These are phyloP conservation scores for Aspergillus baeticus DNA, from an alignment of 495 filamentous ascomycete species.

Conservation along the genomic window DNA sequence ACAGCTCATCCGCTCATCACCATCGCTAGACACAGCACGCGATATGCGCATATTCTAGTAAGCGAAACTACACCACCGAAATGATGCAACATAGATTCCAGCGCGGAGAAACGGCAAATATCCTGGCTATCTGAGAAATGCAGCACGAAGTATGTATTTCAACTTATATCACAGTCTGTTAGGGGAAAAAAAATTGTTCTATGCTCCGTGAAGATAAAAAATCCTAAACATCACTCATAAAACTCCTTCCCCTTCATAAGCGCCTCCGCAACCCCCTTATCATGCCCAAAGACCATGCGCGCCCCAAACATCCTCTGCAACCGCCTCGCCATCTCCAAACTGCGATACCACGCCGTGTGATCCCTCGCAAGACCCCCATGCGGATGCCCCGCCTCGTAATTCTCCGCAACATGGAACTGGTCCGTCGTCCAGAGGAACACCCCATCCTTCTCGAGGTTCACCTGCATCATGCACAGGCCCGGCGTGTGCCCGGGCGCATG, in stretches of 20 bases:
- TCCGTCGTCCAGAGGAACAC: conserved; percentile 46
- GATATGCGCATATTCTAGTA: too few relatives aligned
- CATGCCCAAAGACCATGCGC: conserved; percentile 42
- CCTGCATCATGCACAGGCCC: conserved; percentile 37
- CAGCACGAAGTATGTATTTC: too few relatives aligned
- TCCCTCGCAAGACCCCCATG: conserved; percentile 46
- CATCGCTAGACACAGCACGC: too few relatives aligned
- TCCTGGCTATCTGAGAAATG: too few relatives aligned
- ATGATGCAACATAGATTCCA: too few relatives aligned
- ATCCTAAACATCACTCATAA: conserved; percentile 16
- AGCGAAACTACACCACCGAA: too few relatives aligned
- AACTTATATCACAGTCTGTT: too few relatives aligned
- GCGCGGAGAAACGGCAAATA: too few relatives aligned
- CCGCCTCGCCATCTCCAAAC: conserved; percentile 35
- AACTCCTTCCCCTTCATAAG: conserved; percentile 21
- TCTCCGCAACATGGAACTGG: conserved; percentile 43
- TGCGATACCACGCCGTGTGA: conserved; percentile 40
- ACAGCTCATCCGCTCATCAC: too few relatives aligned
- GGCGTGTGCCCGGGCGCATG: conserved; percentile 43
- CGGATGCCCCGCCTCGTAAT: conserved; percentile 31
- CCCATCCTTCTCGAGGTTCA: conserved; percentile 37
- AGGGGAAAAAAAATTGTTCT: too few relatives aligned
- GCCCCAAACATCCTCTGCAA: conserved; percentile 35
- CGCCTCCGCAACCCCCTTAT: conserved; percentile 18
- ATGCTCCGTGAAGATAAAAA: too few relatives aligned